Evolutionary conservation across 257 asterid genomes (phyloP).

Genomic region (Gentiana dahurica): DNA sequence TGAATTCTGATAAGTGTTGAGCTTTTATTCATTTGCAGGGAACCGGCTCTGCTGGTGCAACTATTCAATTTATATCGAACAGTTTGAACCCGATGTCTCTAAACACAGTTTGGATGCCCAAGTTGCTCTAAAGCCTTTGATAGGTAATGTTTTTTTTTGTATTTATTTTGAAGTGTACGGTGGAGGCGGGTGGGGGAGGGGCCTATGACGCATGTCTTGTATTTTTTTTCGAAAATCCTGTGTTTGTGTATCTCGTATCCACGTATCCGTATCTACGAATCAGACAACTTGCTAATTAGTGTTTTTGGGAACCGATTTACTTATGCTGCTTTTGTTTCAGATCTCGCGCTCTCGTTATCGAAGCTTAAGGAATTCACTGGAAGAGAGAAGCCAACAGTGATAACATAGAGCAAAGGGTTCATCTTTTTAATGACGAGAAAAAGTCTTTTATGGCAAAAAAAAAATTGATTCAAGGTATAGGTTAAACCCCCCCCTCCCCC

Average conservation of each 20-base stretch:
- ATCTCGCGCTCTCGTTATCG: conserved; percentile 68
- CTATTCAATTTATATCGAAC: conserved; percentile 71
- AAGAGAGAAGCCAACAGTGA: conserved; percentile 91
- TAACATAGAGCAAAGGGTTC: conserved; percentile 41
- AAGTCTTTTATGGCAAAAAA: neutral
- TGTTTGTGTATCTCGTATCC: too few species aligned
- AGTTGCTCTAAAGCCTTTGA: conserved; percentile 68
- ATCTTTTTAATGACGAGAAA: neutral
- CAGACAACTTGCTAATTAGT: too few species aligned
- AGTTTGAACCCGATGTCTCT: conserved; percentile 74
- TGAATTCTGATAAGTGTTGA: conserved; percentile 9
- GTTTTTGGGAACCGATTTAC: conserved; percentile 2
- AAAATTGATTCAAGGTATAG: too few species aligned
- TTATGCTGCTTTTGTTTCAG: conserved; percentile 24
- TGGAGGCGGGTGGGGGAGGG: too few species aligned
- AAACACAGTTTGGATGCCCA: conserved; percentile 83
- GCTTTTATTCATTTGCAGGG: conserved; percentile 37
- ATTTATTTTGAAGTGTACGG: neutral
- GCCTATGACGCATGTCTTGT: neutral
- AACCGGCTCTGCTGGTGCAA: conserved; percentile 98
- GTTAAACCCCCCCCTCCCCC: too few species aligned
- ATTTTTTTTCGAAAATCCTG: neutral
- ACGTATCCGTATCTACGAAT: too few species aligned
- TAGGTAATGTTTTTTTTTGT: conserved; percentile 29
- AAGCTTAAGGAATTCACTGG: conserved; percentile 88